Evolutionary conservation across 495 filamentous ascomycete species (phyloP), one percentile per base, ranked within the genome.

Genomic region (Lindgomyces ingoldianus): DNA sequence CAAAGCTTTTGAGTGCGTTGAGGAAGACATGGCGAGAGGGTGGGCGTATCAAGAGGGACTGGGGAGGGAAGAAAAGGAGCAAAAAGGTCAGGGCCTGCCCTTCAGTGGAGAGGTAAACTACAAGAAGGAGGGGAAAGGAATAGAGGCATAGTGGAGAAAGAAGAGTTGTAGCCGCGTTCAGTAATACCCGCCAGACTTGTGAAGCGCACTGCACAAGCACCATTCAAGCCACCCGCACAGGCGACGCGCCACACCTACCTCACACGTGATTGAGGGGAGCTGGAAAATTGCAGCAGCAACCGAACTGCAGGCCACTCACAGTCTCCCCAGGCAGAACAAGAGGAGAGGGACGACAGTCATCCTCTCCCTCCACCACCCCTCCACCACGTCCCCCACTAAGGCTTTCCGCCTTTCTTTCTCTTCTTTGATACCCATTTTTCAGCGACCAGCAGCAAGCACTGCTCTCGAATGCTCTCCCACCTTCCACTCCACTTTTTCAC

Each of bases 371-470:
- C 27, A 27, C 45, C 25, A 27, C 45, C 25, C 53, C 68, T 69
- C 74, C 82, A 75, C 73, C 70, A 82, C 79, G 77, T 75, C 79
- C 64, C 50, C 70, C 72, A 54, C 64, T 46, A 22, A 33, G 72
- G 71, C 80, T 74, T 73, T 70, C 70, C 65, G 69, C 74, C 62
- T 73, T 70, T 72, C 70, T 64, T 87, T 85, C 83, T 71, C 77
- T 86, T 87, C 75, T 77, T 78, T 75, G 73, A 81, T 80, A 78
- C 70, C 77, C 74, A 75, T 67, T 52, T 74, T 77, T 68, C 57
- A 63, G 59, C 67, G 74, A 56, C 72, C 75, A 39, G 83, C 85
- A 83, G 85, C 85, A 82, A 85, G 84, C 76, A 83, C 84, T 88
- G 85, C 83, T 58, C 57, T 69, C 70, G 53, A 48, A 60, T 59